Evolutionary conservation across 768 basidiomycete species (phyloP), one percentile per base, ranked within the genome.

Genomic region (Strobilomyces echinocephalus): DNA sequence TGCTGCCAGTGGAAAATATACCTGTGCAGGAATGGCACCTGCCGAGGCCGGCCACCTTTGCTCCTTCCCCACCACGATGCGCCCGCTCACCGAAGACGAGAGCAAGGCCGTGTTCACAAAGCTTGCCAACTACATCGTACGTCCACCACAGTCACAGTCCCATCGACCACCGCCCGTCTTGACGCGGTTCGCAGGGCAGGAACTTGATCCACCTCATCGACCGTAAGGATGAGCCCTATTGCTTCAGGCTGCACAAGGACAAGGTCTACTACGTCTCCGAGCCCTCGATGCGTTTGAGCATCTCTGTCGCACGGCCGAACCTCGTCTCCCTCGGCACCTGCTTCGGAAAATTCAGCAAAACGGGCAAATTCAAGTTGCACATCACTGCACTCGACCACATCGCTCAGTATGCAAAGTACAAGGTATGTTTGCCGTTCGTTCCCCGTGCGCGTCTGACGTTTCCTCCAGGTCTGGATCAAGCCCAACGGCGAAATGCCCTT

Each of bases 401-500:
- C 54, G 91, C 93, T 1, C 91, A 97, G 66, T 97, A 97, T 68
- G 95, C 97, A 18, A 98, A 95, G 73, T 91, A 93, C 78, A 99
- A 99, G 81, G 97, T 93, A 56, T 50, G 74, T 53, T 35, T 43
- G 10, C 56, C 33, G 14, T n/a, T 51, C 46, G 35, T 43, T n/a
- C 10, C 28, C 18, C 5, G 33, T 38, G 30, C 43, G 35, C 53
- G 21, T 46, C 49, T 54, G 16, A 55, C 31, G 3, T 26, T 31
- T 18, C 16, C 3, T 10, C 5, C 55, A 97, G 95, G 82, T 98
- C 16, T 99, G 97, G 97, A 93, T 99, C 69, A 99, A 99, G 71
- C 87, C 95, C 24, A 95, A 98, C 60, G 97, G 97, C 65, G 97
- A 99, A 73, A 95, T 99, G 87, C 97, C 97, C 1, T 99, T 95